phyloP scores from a whole-genome alignment of 768 basidiomycete genomes.

The Psilocybe cubensis region DNA sequence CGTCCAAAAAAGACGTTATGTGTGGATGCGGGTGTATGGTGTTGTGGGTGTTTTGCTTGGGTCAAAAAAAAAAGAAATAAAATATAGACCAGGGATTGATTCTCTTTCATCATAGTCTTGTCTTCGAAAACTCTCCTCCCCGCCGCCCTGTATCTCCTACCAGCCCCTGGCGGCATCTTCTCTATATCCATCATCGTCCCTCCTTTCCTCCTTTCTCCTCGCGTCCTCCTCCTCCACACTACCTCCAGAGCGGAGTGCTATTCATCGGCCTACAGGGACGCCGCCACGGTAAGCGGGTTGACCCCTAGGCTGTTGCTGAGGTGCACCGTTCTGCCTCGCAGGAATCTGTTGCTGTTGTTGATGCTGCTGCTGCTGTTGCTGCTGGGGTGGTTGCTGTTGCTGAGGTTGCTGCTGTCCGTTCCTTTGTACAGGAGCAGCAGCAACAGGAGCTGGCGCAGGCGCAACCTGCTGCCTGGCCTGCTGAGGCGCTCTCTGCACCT shows the following conservation, averaged over 20 bases:
- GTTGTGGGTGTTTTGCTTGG: not conserved
- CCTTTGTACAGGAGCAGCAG: slow-evolving; percentile 2
- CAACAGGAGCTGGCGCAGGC: slow-evolving; percentile 13
- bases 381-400: slow-evolving; percentile 11
- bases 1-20: not conserved
- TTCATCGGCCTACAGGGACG: slow-evolving; percentile 40
- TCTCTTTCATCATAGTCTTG: not conserved
- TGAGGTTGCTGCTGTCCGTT: slow-evolving; percentile 12
- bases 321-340: slow-evolving; percentile 21
- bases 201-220: not conserved
- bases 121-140: slow-evolving; percentile 11
- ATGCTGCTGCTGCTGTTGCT: slow-evolving; percentile 4
- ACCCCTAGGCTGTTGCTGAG: slow-evolving; percentile 25
- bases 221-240: not conserved
- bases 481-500: slow-evolving; percentile 40
- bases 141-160: slow-evolving; percentile 28
- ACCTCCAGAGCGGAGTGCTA: not conserved
- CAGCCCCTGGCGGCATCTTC: slow-evolving; percentile 21
- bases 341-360: slow-evolving; percentile 7
- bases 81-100: not conserved
- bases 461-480: slow-evolving; percentile 25
- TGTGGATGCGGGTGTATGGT: no score
- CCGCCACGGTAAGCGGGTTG: slow-evolving; percentile 41
- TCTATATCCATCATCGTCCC: not conserved
- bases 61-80: not conserved